These are phyloP conservation scores for Astraeus odoratus DNA, from an alignment of 768 basidiomycete species.

Conservation along the genomic window DNA sequence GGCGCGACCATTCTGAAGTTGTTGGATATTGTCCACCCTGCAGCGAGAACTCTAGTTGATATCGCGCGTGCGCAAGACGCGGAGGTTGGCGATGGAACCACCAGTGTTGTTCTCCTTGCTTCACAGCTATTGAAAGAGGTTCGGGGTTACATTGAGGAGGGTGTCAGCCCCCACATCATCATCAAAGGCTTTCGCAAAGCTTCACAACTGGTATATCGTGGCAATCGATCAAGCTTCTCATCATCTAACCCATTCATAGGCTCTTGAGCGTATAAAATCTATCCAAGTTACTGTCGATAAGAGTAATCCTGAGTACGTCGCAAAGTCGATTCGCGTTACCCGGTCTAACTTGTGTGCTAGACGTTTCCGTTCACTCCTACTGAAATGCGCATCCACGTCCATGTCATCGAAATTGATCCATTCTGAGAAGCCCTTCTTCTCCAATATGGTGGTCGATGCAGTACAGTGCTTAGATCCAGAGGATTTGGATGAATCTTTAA, in stretches of 20 bases:
- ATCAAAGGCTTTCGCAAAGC: constrained; percentile 94
- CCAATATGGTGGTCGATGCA: constrained; percentile 97
- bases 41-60: constrained; percentile 95
- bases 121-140: constrained; percentile 94
- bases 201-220: constrained; percentile 62
- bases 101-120: constrained; percentile 90
- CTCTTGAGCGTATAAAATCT: constrained; percentile 78
- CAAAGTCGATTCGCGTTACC: neutral
- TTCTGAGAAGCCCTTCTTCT: constrained; percentile 98
- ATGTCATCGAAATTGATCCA: constrained; percentile 99
- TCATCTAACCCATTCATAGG: constrained; percentile 37
- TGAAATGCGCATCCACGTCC: constrained; percentile 98
- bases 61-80: constrained; percentile 98
- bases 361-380: constrained; percentile 85
- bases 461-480: constrained; percentile 88
- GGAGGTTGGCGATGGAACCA: constrained; percentile 97
- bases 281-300: constrained; percentile 89
- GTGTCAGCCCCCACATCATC: constrained; percentile 94
- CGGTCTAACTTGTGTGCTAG: constrained; percentile 34
- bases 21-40: constrained; percentile 96
- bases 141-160: constrained; percentile 88
- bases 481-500: constrained; percentile 91
- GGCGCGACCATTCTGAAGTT: constrained; percentile 97
- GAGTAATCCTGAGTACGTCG: constrained; percentile 76
- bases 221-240: constrained; percentile 3